Percentiles rank a stretch among this genome's conserved stretches.
phyloP scores from a whole-genome alignment of 805 yeast species.

The Candida quercuum region DNA sequence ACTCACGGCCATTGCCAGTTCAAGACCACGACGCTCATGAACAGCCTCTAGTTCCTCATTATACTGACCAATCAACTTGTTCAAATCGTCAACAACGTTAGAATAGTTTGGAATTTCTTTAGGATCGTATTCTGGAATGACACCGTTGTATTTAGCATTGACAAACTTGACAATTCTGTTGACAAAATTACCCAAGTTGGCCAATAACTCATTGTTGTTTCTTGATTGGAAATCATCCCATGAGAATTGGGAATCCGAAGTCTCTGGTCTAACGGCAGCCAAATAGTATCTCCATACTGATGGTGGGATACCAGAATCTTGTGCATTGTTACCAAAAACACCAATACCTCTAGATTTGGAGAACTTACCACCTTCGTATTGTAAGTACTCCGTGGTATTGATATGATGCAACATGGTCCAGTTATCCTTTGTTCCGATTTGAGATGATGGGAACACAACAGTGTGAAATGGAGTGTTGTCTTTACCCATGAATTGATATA shows the following conservation, averaged over 20 bases:
- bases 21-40: conserved; percentile 84
- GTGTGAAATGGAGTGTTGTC: conserved; percentile 99
- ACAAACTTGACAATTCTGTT: conserved; percentile 90
- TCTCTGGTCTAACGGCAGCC: conserved; percentile 89
- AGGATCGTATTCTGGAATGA: conserved; percentile 63
- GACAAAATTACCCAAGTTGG: conserved; percentile 94
- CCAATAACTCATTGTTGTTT: conserved; percentile 89
- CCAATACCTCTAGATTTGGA: conserved; percentile 98
- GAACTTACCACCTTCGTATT: conserved; percentile 97
- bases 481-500: conserved; percentile 98
- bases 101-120: conserved; percentile 43
- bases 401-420: conserved; percentile 93
- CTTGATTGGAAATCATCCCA: conserved; percentile 95
- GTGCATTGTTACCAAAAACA: conserved; percentile 96
- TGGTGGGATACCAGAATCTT: conserved; percentile 85
- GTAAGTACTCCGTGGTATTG: conserved; percentile 93
- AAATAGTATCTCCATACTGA: conserved; percentile 98
- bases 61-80: conserved; percentile 56
- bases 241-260: conserved; percentile 93
- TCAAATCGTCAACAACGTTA: conserved; percentile 48
- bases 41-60: conserved; percentile 70
- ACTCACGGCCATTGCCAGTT: conserved; percentile 84
- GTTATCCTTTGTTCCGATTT: conserved; percentile 77
- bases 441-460: conserved; percentile 93
- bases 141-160: conserved; percentile 87